Evolutionary conservation across 495 filamentous ascomycete species (phyloP), one percentile per base, ranked within the genome.

Genomic region (Podospora anserina): DNA sequence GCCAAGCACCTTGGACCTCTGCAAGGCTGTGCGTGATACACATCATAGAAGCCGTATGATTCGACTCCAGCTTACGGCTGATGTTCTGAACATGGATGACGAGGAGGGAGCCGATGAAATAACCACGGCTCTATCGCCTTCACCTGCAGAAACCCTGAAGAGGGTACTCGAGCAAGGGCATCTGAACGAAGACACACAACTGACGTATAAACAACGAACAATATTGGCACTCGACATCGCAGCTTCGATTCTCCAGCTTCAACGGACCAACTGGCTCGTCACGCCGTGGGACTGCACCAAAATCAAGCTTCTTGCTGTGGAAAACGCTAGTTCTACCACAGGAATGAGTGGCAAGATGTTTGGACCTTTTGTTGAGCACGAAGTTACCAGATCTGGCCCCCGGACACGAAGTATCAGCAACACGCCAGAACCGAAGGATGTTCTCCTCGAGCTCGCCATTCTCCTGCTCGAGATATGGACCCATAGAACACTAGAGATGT

Each of bases 151-250:
- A 27, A 64, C 62, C 4, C 65, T 71, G 3, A 34, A 60, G 5
- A 26, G 34, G 2, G 39, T 71, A n/a, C 54, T 71, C 5, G 20
- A 54, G 44, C 23, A 67, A 9, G 55, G 66, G 32, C 19, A 18
- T 1, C 20, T 39, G 5, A n/a, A 71, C 27, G 65, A 68, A 26
- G 61, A 68, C 55, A 49, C 23, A 11, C 44, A 56, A 3, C 58
- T 71, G 19, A 65, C 55, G 7, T 60, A 49, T 11, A 65, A 65
- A n/a, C 62, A 71, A 26, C 65, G 62, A 56, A 68, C 65, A 6
- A 61, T 65, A 13, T 44, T 71, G 57, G 70, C 68, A 13, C 54
- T 72, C 11, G 66, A 69, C 23, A 53, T 72, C n/a, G 70, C 64
- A 20, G 60, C 70, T 4, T 72, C 70, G 18, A 59, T 69, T 18